These are phyloP conservation scores for Kodamaea plutei DNA, from an alignment of 1,139 yeast genomes.

Conservation along the genomic window DNA sequence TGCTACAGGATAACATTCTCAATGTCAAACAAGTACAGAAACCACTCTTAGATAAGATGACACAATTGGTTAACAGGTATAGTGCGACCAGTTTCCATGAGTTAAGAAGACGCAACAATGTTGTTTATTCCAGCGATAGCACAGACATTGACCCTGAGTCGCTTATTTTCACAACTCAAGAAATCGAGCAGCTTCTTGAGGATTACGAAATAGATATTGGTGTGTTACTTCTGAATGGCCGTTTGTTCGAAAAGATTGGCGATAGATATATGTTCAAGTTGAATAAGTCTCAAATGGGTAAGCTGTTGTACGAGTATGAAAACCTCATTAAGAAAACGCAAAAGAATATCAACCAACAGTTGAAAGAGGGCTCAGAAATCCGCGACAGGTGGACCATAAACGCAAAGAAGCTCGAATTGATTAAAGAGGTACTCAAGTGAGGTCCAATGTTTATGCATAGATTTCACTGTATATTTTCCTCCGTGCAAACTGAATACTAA, in stretches of 20 bases:
- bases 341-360: conserved; percentile 24
- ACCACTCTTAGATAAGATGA: conserved; percentile 37
- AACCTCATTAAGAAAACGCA: conserved; percentile 24
- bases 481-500: no score
- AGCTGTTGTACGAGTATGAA: conserved; percentile 32
- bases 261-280: conserved; percentile 20
- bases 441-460: no score
- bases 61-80: conserved; percentile 23
- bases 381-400: conserved; percentile 34
- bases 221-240: conserved; percentile 10
- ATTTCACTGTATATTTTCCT: no score
- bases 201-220: conserved; percentile 6
- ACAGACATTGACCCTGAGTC: conserved; percentile 8
- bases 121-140: conserved; percentile 2
- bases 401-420: conserved; percentile 29
- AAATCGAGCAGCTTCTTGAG: conserved; percentile 10
- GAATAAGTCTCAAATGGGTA: conserved; percentile 9
- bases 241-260: conserved; percentile 20
- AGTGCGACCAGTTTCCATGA: conserved; percentile 13
- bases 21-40: conserved; percentile 29
- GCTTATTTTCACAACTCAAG: conserved; percentile 9
- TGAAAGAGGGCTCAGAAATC: conserved; percentile 29
- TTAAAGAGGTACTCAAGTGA: conserved; percentile 14
- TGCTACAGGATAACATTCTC: conserved; percentile 21
- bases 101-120: conserved; percentile 1